phyloP scores from a whole-genome alignment of 192 early-diverging fungal genomes.

The Coemansia sp. region DNA sequence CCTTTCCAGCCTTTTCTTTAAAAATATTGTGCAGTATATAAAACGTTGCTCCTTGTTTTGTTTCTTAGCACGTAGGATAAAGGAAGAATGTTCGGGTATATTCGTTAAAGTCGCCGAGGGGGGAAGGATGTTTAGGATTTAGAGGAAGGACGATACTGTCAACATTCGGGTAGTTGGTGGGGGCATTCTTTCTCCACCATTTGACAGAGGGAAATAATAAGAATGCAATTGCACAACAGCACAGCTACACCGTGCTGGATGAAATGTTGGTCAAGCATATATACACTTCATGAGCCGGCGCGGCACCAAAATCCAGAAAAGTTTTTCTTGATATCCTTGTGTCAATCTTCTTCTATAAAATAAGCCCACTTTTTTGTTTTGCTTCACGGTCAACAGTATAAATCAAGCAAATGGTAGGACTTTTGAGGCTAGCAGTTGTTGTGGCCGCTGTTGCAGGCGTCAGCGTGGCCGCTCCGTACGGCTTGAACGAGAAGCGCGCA shows the following conservation, averaged over 20 bases:
- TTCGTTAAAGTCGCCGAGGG: too few relatives aligned
- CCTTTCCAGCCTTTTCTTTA: too few relatives aligned
- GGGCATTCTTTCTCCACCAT: background rate
- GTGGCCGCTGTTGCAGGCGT: conserved; percentile 20
- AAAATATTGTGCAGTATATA: background rate
- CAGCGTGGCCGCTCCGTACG: conserved; percentile 1
- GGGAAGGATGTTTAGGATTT: too few relatives aligned
- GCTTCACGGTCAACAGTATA: background rate
- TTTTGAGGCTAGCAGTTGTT: conserved; percentile 19
- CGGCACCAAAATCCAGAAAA: background rate
- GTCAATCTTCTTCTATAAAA: too few relatives aligned
- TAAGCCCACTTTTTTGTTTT: too few relatives aligned
- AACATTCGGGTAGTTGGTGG: background rate
- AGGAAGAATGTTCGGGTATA: too few relatives aligned
- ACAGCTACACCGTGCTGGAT: too few relatives aligned
- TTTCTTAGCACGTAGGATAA: background rate
- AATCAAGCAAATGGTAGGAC: conserved; percentile 22
- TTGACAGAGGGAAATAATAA: background rate
- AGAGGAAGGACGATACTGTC: background rate
- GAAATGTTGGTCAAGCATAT: background rate
- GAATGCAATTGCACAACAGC: background rate
- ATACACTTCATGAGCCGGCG: background rate
- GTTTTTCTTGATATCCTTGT: too few relatives aligned
- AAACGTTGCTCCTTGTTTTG: background rate
- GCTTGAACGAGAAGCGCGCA: conserved; percentile 22